Evolutionary conservation across 352 stramenopile genomes (phyloP), one percentile per base, ranked within the genome.

Genomic region (Pythium sp.): DNA sequence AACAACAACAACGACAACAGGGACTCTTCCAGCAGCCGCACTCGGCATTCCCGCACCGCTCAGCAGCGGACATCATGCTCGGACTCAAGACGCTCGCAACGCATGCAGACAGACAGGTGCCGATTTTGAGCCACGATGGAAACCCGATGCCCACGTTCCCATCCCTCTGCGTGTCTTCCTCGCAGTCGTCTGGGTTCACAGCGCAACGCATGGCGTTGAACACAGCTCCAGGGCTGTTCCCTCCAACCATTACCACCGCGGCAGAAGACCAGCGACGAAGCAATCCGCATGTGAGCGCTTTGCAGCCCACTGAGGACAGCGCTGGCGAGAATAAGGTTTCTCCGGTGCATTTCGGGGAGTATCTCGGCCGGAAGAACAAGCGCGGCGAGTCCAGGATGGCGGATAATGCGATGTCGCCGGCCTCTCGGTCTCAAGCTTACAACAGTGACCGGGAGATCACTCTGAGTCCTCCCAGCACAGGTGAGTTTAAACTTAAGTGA

Each of bases 371-470:
- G 30, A 68, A 75, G 22, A 74, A 66, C 63, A 84, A 84, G 30
- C 72, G 71, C 26, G 74, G 70, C 8, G 80, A 77, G 28, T 65
- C 70, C 26, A 56, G 70, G 32, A 15, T 78, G n/a, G 59, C 47
- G 0, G 68, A 78, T 26, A 66, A 78, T 41, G 68, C 72, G 58
- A 76, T 56, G 28, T 86, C 78, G 18, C 79, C 78, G 8, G 79
- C 71, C 18, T 80, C 73, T 15, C 67, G 79, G 49, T 87, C 73
- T 70, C 71, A 87, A 47, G 66, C 72, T 20, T 75, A 60, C 36
- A 58, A 28, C 41, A 62, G 46, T 22, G 69, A 70, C 26, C 59
- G 66, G 24, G 53, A 62, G 26, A 67, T 67, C 53, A 71, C 66
- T 32, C 59, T 71, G 30, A 71, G 66, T 46, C 66, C 66, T 36